Evolutionary conservation across 2,329 filamentous ascomycete species (phyloP).

Genomic region (Myriosclerotinia duriaeana): DNA sequence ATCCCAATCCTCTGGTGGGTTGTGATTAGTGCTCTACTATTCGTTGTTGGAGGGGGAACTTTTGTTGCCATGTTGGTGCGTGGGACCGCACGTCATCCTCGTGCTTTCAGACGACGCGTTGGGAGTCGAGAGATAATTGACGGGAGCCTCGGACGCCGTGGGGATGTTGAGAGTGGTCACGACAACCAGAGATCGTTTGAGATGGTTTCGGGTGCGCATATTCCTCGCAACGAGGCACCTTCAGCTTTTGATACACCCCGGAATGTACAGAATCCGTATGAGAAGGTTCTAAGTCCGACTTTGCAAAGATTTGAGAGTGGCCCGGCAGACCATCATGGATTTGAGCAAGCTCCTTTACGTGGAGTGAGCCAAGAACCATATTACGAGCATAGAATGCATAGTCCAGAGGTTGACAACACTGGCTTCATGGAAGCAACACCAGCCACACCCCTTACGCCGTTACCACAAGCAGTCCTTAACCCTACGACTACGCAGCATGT

Average conservation of each 20-base stretch:
- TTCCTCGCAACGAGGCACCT: neutral
- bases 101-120: neutral
- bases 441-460: neutral
- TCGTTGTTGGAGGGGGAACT: neutral
- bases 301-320: neutral
- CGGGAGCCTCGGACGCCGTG: neutral
- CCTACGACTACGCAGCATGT: neutral
- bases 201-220: neutral
- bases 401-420: neutral
- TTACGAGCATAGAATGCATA: neutral
- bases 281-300: neutral
- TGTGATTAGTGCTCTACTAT: neutral
- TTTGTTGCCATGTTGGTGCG: neutral
- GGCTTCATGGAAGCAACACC: neutral
- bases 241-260: neutral
- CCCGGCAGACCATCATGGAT: neutral
- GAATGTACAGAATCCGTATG: neutral
- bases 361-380: neutral
- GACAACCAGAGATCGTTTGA: neutral
- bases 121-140: neutral
- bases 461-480: neutral
- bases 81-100: neutral
- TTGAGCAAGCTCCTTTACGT: neutral
- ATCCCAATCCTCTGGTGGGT: conserved; percentile 5
- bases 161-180: neutral